These are phyloP conservation scores for Phytophthora tubulina DNA, from an alignment of 352 stramenopile genomes.

Conservation along the genomic window DNA sequence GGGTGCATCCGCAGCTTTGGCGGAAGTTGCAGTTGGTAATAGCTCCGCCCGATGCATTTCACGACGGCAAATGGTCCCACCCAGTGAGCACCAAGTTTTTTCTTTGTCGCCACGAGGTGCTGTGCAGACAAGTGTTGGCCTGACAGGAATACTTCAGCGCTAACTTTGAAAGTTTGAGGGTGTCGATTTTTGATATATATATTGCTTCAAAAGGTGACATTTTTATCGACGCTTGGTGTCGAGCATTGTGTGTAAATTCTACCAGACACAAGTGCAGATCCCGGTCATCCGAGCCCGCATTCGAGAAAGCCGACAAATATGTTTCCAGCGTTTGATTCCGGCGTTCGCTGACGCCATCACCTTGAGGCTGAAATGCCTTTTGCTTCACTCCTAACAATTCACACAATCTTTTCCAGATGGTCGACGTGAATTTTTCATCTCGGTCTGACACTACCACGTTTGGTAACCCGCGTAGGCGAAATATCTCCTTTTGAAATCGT, in stretches of 20 bases:
- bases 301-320: slow-evolving; percentile 15
- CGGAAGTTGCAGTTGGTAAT: slow-evolving; percentile 9
- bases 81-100: slow-evolving; percentile 5
- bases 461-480: slow-evolving; percentile 15
- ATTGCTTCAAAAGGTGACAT: slow-evolving; percentile 31
- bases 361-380: slow-evolving; percentile 22
- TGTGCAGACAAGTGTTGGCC: slow-evolving; percentile 4
- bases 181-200: not conserved
- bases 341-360: slow-evolving; percentile 10
- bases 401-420: slow-evolving; percentile 20
- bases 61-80: not conserved
- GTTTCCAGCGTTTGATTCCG: slow-evolving; percentile 19
- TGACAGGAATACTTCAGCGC: slow-evolving; percentile 4
- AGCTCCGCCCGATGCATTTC: not conserved
- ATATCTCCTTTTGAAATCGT: slow-evolving; percentile 26
- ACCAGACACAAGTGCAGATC: slow-evolving; percentile 10
- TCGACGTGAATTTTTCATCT: slow-evolving; percentile 19
- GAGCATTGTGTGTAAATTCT: slow-evolving; percentile 29
- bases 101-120: slow-evolving; percentile 9
- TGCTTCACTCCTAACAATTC: slow-evolving; percentile 1
- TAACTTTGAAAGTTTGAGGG: slow-evolving; percentile 2
- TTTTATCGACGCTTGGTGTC: slow-evolving; percentile 11
- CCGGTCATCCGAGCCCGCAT: slow-evolving; percentile 15
- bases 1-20: not conserved
- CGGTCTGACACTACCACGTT: slow-evolving; percentile 29